Base-by-base conservation (phyloP, 306 rosid species). In the Quercus ilex region DNA sequence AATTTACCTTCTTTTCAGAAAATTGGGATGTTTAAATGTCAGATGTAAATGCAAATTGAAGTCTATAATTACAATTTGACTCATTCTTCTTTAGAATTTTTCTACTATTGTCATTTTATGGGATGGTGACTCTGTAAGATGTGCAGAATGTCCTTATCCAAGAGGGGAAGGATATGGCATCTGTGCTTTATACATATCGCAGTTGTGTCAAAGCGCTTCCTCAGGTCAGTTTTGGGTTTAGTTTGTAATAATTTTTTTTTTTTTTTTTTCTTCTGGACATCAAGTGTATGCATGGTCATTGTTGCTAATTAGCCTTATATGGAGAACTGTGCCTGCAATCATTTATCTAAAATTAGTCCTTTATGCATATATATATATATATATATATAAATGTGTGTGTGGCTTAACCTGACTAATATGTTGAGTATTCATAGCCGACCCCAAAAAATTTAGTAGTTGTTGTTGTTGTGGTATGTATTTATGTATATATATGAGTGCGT, bases 131-230 rank as follows among this genome's bases (percentile, higher is more conserved):
- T 18, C 63, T 71, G 43, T 68, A 58, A 71, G 63, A 82, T 80
- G 57, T 82, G 87, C 92, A 92, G 98, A 92, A 88, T 82, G 75
- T 85, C 55, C 97, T 94, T 69, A 86, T 90, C 43, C 95, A 86
- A 35, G 99, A 94, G 87, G 99, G 99, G 71, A 94, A 91, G 92
- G 97, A 92, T 82, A 94, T 92, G 99, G 81, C 95, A 60, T 92
- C 99, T 0, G 97, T 91, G 85, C 99, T 94, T 77, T 94, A 94
- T 86, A 94, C 99, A 19, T 94, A 94, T 85, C 95, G 99, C 43
- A 91, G 97, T 78, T 92, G 99, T 80, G 97, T 94, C 85, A 94
- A 94, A 86, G 99, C 99, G 52, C 97, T 94, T 86, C 99, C 99
- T 57, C 99, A 94, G 99, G 99, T 94, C 74, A 74, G 74, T 41